Percentiles rank a stretch among this genome's conserved stretches.
phyloP scores from a whole-genome alignment of 2,329 filamentous ascomycete species.

The Fusarium avenaceum region DNA sequence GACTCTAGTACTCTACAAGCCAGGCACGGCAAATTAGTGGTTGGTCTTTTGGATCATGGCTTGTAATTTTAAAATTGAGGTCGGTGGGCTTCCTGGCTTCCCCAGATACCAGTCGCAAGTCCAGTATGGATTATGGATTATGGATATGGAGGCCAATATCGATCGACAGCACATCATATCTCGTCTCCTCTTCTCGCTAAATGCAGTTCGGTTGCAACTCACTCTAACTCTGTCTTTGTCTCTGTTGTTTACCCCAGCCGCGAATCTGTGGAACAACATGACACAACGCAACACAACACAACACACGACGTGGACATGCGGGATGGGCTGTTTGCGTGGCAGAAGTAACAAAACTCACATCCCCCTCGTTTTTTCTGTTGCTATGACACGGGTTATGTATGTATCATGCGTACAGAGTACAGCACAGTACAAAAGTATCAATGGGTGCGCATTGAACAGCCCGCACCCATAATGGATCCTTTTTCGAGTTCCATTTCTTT shows the following conservation, averaged over 20 bases:
- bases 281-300: neutral
- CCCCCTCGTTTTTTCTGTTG: slow-evolving; percentile 11
- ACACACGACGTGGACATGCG: slow-evolving; percentile 17
- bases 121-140: too few relatives aligned
- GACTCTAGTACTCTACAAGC: too few relatives aligned
- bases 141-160: neutral
- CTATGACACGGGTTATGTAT: slow-evolving; percentile 35
- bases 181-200: slow-evolving; percentile 25
- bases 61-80: slow-evolving; percentile 52
- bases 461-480: slow-evolving; percentile 21
- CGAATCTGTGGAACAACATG: slow-evolving; percentile 15
- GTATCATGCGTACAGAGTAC: slow-evolving; percentile 31
- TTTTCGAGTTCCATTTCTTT: slow-evolving; percentile 9
- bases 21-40: slow-evolving; percentile 47
- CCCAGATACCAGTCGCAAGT: slow-evolving; percentile 41
- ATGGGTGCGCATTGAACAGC: slow-evolving; percentile 21
- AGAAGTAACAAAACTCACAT: slow-evolving; percentile 6
- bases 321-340: slow-evolving; percentile 28
- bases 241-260: neutral
- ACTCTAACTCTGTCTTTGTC: slow-evolving; percentile 8
- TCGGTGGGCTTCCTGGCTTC: slow-evolving; percentile 47
- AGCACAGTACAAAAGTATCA: neutral
- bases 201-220: slow-evolving; percentile 25
- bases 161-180: slow-evolving; percentile 6
- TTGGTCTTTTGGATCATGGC: slow-evolving; percentile 47